Conservation (phyloP, 768 basidiomycete species). For the Naematelia aurantialba region DNA sequence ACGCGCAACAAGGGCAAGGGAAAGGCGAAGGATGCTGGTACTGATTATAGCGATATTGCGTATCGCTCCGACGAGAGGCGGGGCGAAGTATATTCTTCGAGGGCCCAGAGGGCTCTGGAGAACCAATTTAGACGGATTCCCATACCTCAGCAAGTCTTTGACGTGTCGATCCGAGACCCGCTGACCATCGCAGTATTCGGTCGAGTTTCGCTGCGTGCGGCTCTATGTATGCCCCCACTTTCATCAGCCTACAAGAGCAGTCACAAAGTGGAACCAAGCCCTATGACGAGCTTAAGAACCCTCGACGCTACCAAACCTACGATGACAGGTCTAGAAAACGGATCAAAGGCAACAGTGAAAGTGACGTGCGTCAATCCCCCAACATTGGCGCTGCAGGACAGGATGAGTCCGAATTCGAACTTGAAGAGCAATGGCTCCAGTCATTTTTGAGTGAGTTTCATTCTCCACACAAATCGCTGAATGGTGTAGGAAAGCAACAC, state of each 20-base stretch:
- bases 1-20: constrained; percentile 46
- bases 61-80: constrained; percentile 37
- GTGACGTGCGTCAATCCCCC: too few species aligned
- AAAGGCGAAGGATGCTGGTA: constrained; percentile 54
- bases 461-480: background rate
- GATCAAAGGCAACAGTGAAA: background rate
- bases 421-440: constrained; percentile 23
- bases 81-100: constrained; percentile 40
- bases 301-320: constrained; percentile 52
- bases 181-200: constrained; percentile 53
- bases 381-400: constrained; percentile 1
- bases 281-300: constrained; percentile 26
- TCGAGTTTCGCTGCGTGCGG: constrained; percentile 50
- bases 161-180: constrained; percentile 35
- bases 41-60: constrained; percentile 22
- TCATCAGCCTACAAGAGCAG: constrained; percentile 56
- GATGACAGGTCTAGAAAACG: constrained; percentile 2
- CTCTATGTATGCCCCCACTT: constrained; percentile 61
- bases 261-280: constrained; percentile 37
- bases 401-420: constrained; percentile 52
- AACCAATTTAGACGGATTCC: constrained; percentile 42
- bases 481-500: background rate
- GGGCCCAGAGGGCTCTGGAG: constrained; percentile 59
- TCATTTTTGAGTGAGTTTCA: constrained; percentile 12
- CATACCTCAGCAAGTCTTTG: constrained; percentile 12